Evolutionary conservation across 768 basidiomycete species (phyloP).

Genomic region (Galerina sulciceps): DNA sequence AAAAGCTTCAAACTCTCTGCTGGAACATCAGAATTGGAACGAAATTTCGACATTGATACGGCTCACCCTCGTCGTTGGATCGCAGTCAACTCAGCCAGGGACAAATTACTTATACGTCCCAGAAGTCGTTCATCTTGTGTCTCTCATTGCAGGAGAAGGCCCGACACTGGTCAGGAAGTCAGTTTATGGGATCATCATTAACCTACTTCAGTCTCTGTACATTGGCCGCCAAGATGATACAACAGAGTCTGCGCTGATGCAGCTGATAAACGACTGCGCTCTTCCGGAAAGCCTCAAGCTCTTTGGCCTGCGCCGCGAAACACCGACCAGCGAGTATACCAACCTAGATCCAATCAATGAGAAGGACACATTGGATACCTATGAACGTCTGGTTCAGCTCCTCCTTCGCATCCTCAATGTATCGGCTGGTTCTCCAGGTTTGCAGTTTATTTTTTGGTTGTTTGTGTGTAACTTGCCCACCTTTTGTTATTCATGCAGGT

Average conservation of each 20-base stretch:
- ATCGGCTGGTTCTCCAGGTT: slow-evolving; percentile 73
- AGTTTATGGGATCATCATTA: slow-evolving; percentile 81
- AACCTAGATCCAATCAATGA: slow-evolving; percentile 59
- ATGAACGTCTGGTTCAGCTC: slow-evolving; percentile 68
- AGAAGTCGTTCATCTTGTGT: slow-evolving; percentile 80
- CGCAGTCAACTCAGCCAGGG: slow-evolving; percentile 62
- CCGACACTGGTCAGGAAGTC: slow-evolving; percentile 76
- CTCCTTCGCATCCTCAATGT: slow-evolving; percentile 67
- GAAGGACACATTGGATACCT: slow-evolving; percentile 59
- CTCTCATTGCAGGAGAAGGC: slow-evolving; percentile 78
- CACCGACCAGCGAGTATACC: slow-evolving; percentile 71
- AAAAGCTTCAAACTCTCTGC: slow-evolving; percentile 62
- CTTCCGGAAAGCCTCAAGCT: slow-evolving; percentile 60
- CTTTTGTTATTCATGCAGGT: slow-evolving; percentile 44
- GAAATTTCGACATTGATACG: slow-evolving; percentile 83
- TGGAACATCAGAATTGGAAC: slow-evolving; percentile 76
- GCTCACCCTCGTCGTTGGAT: slow-evolving; percentile 72
- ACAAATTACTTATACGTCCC: slow-evolving; percentile 82
- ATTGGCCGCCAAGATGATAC: slow-evolving; percentile 62
- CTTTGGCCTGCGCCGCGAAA: slow-evolving; percentile 74
- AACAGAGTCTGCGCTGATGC: slow-evolving; percentile 61
- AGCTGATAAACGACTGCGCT: slow-evolving; percentile 64
- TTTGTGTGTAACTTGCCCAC: background rate
- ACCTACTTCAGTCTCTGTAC: slow-evolving; percentile 80
- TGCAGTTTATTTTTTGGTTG: slow-evolving; percentile 18